phyloP scores from a whole-genome alignment of 371 early-diverging fungal genomes.

The Mucor mucedo region DNA sequence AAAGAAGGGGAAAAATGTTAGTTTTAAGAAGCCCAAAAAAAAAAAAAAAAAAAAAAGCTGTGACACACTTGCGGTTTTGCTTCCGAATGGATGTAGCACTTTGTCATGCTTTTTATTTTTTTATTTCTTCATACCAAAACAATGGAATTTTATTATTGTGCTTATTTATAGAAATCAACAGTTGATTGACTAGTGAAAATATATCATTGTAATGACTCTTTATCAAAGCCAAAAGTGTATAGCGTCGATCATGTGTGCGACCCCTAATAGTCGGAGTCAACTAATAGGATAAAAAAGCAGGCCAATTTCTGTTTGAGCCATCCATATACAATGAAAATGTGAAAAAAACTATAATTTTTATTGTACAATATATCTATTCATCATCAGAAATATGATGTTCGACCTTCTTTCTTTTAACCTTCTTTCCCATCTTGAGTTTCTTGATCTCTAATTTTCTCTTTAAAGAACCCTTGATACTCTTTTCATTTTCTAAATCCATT shows the following conservation, averaged over 20 bases:
- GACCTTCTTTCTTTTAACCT: constrained; percentile 25
- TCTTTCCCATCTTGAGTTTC: constrained; percentile 26
- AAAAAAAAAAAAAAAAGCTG: constrained; percentile 6
- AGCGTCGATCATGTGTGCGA: background rate
- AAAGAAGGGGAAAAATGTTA: constrained; percentile 6
- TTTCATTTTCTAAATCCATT: constrained; percentile 49
- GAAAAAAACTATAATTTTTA: background rate
- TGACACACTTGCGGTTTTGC: constrained; percentile 17
- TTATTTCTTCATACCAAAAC: background rate
- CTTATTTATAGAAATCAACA: too few relatives aligned
- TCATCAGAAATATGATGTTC: constrained; percentile 9
- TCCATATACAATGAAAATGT: background rate
- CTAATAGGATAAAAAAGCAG: background rate
- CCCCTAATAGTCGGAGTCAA: background rate
- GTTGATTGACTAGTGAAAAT: too few relatives aligned
- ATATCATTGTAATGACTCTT: too few relatives aligned
- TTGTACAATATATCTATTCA: constrained; percentile 5
- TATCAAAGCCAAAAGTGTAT: too few relatives aligned
- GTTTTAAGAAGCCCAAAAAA: constrained; percentile 14
- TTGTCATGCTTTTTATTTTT: background rate
- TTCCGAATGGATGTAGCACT: constrained; percentile 19
- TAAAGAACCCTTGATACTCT: constrained; percentile 32
- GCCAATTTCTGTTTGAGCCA: constrained; percentile 1
- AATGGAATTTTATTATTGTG: background rate
- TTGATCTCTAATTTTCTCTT: constrained; percentile 24